Percentiles rank a stretch among this genome's conserved stretches.
These are phyloP conservation scores for Clathrospora elynae DNA, from an alignment of 2,329 filamentous ascomycete species.

Conservation along the genomic window DNA sequence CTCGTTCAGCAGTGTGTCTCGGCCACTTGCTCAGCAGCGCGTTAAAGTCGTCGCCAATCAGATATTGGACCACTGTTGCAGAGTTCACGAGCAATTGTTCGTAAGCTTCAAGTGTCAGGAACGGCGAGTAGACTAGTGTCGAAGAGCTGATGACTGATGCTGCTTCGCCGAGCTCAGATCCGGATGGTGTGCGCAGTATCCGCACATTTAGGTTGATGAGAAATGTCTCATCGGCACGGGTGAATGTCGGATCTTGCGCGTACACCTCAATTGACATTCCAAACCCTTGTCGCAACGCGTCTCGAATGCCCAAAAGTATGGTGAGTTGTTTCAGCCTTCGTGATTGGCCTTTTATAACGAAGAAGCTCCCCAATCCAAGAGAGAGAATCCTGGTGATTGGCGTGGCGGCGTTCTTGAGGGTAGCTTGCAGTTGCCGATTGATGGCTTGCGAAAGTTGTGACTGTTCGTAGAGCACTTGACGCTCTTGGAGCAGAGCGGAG, in stretches of 20 bases:
- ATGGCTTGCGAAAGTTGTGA: conserved; percentile 21
- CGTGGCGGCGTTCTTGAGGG: conserved; percentile 6
- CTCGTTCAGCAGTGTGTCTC: conserved; percentile 31
- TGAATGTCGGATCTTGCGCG: conserved; percentile 41
- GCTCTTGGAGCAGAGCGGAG: conserved; percentile 5
- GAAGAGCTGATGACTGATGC: conserved; percentile 21
- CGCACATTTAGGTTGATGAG: conserved; percentile 24
- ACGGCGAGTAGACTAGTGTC: conserved; percentile 38
- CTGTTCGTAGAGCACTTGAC: conserved; percentile 14
- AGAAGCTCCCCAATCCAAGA: conserved; percentile 27
- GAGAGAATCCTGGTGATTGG: conserved; percentile 26
- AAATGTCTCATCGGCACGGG: conserved; percentile 33
- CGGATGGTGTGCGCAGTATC: conserved; percentile 33
- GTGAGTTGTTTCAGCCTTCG: conserved; percentile 38
- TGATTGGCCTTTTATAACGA: conserved; percentile 23
- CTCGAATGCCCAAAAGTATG: conserved; percentile 30
- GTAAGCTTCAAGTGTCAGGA: conserved; percentile 34
- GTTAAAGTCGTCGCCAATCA: conserved; percentile 39
- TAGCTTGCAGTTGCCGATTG: conserved; percentile 9
- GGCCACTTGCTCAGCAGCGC: conserved; percentile 36
- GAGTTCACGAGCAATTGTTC: conserved; percentile 14
- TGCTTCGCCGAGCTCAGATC: conserved; percentile 34
- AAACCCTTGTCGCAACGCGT: conserved; percentile 9
- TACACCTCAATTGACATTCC: conserved; percentile 23
- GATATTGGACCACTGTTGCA: conserved; percentile 14